Percentiles rank a stretch among this genome's conserved stretches.
Evolutionary conservation across 352 stramenopile species (phyloP).

Genomic region (Globisporangium cederbergense): DNA sequence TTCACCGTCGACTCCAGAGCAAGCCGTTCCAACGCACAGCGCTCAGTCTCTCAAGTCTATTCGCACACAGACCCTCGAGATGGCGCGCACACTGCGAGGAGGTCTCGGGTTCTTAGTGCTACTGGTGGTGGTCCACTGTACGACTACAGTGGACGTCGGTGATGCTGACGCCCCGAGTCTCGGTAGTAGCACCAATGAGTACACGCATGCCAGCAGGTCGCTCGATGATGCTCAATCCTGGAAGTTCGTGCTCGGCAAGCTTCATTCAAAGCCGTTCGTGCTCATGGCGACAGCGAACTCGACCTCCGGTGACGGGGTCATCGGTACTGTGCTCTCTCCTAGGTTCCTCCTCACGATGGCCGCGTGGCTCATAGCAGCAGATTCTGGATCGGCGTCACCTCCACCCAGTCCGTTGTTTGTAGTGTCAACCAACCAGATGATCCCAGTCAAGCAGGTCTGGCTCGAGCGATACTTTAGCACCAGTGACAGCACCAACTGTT

Average conservation of each 20-base stretch:
- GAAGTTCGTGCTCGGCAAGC: background rate
- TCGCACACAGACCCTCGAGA: background rate
- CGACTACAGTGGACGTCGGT: background rate
- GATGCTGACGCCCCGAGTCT: background rate
- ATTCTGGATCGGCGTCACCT: background rate
- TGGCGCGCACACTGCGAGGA: background rate
- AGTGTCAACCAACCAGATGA: background rate
- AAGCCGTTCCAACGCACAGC: too few species aligned
- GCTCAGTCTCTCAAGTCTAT: too few species aligned
- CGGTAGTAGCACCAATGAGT: background rate
- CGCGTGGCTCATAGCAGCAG: background rate
- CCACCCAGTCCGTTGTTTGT: background rate
- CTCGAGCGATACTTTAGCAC: background rate
- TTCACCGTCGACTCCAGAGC: too few species aligned
- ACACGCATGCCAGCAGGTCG: background rate
- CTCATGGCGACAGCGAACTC: background rate
- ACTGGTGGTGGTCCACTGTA: background rate
- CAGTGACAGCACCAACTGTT: background rate
- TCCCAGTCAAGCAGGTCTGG: constrained; percentile 5
- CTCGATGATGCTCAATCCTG: background rate
- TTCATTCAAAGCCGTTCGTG: background rate
- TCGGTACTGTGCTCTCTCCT: background rate
- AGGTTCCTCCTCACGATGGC: constrained; percentile 1
- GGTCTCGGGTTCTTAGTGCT: background rate
- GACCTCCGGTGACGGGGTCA: background rate